Base-by-base conservation (phyloP, 2,329 filamentous ascomycete genomes). In the Aspergillus pseudoglaucus region DNA sequence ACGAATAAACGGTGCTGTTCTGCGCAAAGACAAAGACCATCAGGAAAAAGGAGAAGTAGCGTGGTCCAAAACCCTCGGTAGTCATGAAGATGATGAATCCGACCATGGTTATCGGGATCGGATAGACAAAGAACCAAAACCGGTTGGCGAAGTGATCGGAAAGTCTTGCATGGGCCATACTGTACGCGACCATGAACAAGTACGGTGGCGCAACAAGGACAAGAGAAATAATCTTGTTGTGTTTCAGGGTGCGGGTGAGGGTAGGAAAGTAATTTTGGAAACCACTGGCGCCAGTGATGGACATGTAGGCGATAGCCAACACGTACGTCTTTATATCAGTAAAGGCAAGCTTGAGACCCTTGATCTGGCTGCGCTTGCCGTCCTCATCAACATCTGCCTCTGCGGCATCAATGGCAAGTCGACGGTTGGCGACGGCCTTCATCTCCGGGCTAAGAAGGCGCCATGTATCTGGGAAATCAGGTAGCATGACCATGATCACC, bases 241-340 rank as follows among this genome's bases (percentile, higher is more conserved):
- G 73, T 18, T 67, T 65, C 12, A 79, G 64, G 0, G 74, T 75
- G 54, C 51, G 60, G 32, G 68, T 79, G 53, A 75, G 69, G 0
- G 76, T 74, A 0, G 77, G 77, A 61, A 79, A 79, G 67, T 80
- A 82, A 61, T 79, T 78, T 47, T 79, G 76, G 59, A 80, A 78
- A 1, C 75, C 76, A 2, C 70, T 68, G 8, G 75, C 73, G 7
- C 73, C 74, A 2, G 71, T 76, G 49, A 76, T 74, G 51, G 68
- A 64, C 64, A 75, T 70, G 58, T 76, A 77, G 7, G 71, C 71
- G 25, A 76, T 50, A 14, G 66, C 54, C 8, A 70, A 58, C 4
- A 73, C 59, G 54, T 74, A 77, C 3, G 73, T 75, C 54, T 77
- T 77, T 15, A 71, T 65, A 51, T 79, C 77, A 0, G 62, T 64